These are phyloP conservation scores for Nemania bipapillata DNA, from an alignment of 2,329 filamentous ascomycete species.

Conservation along the genomic window DNA sequence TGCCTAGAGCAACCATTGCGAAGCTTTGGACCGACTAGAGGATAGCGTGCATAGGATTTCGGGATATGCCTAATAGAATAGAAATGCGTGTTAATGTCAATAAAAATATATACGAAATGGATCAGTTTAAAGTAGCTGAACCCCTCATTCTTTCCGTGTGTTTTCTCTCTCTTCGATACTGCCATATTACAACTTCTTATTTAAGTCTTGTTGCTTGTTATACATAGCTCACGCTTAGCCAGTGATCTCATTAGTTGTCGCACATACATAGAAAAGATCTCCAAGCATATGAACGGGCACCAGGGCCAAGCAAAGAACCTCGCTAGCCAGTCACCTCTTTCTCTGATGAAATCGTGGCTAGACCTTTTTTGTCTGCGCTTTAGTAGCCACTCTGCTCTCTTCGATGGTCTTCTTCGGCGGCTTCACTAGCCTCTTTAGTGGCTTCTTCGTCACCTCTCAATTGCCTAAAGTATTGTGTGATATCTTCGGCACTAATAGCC, in stretches of 20 bases:
- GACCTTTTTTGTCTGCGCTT: slow-evolving; percentile 20
- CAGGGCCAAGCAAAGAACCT: not conserved
- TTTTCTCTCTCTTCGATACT: not conserved
- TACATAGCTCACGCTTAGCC: slow-evolving; percentile 24
- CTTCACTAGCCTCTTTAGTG: slow-evolving; percentile 71
- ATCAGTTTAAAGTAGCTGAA: not conserved
- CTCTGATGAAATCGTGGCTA: not conserved
- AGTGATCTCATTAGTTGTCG: slow-evolving; percentile 3
- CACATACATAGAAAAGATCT: not conserved
- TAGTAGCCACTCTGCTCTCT: slow-evolving; percentile 67
- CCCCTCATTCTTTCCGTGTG: not conserved
- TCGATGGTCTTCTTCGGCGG: slow-evolving; percentile 58
- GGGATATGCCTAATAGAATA: slow-evolving; percentile 9
- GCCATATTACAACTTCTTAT: slow-evolving; percentile 7
- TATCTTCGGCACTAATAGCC: slow-evolving; percentile 91
- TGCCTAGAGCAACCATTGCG: slow-evolving; percentile 43
- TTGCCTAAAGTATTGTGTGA: slow-evolving; percentile 96
- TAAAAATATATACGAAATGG: not conserved
- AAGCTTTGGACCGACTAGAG: slow-evolving; percentile 46
- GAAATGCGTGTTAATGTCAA: not conserved
- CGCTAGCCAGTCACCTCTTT: not conserved
- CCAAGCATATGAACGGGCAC: not conserved
- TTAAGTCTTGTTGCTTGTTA: slow-evolving; percentile 24
- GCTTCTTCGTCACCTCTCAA: slow-evolving; percentile 85
- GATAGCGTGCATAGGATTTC: not conserved